Base-by-base conservation (phyloP, 2,329 filamentous ascomycete species). In the Alternaria ethzedia region DNA sequence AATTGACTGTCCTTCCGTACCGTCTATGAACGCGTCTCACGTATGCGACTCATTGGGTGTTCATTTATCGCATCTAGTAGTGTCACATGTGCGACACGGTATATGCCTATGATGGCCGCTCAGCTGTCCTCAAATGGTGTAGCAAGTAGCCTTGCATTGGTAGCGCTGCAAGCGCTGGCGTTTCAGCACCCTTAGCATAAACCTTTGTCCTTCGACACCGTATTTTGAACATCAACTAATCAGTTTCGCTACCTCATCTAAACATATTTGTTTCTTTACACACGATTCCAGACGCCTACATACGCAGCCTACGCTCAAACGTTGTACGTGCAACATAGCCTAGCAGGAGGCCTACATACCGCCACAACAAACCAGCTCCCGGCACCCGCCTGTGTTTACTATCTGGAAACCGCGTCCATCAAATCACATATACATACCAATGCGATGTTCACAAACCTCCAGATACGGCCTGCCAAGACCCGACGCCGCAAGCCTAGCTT, bases 401-500 rank as follows among this genome's bases (percentile, higher is more conserved):
- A 17, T n/a, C 20, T 25, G 26, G 17, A 13, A n/a, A 25, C 10
- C 20, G n/a, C 36, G 11, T 25, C 12, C 43, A 43, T n/a, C 55
- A 15, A 49, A 20, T 17, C 25, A 20, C 9, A 23, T 25, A 12
- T 21, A 25, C 21, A 30, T 23, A 41, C 36, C 15, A 17, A 32
- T 28, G 45, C 52, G 17, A 70, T 70, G 68, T 70, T 70, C 26
- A 57, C 63, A 11, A 69, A 70, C 36, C 60, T 70, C n/a, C 67
- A 69, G 41, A 61, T 71, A 30, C 56, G 67, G 30, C 67, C 70
- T 9, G 67, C 66, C 51, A 69, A 65, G 52, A 64, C 70, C 9
- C 68, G 66, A 52, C 70, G 70, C 32, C 63, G 72, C 47, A 66
- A 69, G 56, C 68, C 68, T 26, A 74, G 71, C 58, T 59, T 74